A percentile compares a stretch with the other conserved stretches of the same genome.
phyloP scores from a whole-genome alignment of 257 asterid genomes.

The Ajuga chamaepitys region DNA sequence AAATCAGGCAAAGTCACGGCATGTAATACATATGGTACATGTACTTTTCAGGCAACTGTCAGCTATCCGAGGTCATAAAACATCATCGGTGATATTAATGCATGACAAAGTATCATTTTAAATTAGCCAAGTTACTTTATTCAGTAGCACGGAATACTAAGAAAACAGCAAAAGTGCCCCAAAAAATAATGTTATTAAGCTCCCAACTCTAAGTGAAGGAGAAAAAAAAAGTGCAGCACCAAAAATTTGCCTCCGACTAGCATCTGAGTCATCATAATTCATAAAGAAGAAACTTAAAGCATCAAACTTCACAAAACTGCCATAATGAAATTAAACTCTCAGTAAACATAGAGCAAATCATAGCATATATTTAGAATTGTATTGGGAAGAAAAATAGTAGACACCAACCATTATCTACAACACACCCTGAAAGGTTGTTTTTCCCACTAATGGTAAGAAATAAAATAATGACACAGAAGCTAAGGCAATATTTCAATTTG shows the following conservation, averaged over 20 bases:
- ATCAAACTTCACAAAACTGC: not conserved
- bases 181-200: not conserved
- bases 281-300: no score
- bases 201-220: not conserved
- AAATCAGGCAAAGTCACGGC: not conserved
- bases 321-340: not conserved
- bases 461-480: not conserved
- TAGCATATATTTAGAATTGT: not conserved
- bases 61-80: not conserved
- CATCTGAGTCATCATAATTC: not conserved
- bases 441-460: not conserved
- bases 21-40: not conserved
- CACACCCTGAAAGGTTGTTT: not conserved
- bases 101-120: not conserved
- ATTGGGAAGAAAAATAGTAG: not conserved
- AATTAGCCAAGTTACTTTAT: not conserved
- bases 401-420: not conserved
- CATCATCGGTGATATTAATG: not conserved
- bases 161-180: no score
- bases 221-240: no score
- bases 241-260: conserved; percentile 5
- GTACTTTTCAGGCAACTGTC: not conserved
- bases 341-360: not conserved
- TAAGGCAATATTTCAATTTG: not conserved
- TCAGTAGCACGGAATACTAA: not conserved